Percentiles rank a stretch among this genome's conserved stretches.
These are phyloP conservation scores for Ambrosiella cleistominuta DNA, from an alignment of 2,329 filamentous ascomycete genomes.

Conservation along the genomic window DNA sequence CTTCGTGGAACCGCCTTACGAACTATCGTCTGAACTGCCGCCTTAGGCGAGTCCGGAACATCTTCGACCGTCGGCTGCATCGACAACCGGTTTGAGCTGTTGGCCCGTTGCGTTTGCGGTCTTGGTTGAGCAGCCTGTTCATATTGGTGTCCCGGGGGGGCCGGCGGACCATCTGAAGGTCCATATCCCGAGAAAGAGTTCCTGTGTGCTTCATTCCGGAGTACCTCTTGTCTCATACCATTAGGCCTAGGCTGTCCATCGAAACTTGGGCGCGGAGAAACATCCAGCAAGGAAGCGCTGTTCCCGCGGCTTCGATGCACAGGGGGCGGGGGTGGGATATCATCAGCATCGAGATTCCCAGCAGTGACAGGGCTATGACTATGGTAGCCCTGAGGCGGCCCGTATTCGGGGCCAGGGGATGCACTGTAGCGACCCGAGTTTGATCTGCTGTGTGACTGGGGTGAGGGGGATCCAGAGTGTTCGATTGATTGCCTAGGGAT, in stretches of 20 bases:
- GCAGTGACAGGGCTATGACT: conserved; percentile 23
- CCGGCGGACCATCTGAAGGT: conserved; percentile 23
- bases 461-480: neutral
- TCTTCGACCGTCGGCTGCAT: conserved; percentile 50
- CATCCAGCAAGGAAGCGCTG: conserved; percentile 6
- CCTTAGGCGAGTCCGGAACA: conserved; percentile 34
- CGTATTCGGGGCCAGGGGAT: neutral
- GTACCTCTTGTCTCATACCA: conserved; percentile 40
- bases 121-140: conserved; percentile 15
- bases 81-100: conserved; percentile 27
- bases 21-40: conserved; percentile 6
- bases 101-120: conserved; percentile 26
- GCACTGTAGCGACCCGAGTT: neutral
- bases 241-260: conserved; percentile 26
- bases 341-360: conserved; percentile 21
- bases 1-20: conserved; percentile 8
- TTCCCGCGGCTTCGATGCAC: conserved; percentile 27
- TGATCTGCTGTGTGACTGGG: neutral
- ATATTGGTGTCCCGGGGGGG: neutral
- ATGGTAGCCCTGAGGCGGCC: neutral
- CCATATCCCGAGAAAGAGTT: conserved; percentile 23
- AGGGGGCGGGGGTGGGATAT: conserved; percentile 36
- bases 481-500: conserved; percentile 14
- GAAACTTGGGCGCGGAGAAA: conserved; percentile 17
- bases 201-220: conserved; percentile 39